Evolutionary conservation across 2,329 filamentous ascomycete genomes (phyloP).

Genomic region (Phialemoniopsis sp.): DNA sequence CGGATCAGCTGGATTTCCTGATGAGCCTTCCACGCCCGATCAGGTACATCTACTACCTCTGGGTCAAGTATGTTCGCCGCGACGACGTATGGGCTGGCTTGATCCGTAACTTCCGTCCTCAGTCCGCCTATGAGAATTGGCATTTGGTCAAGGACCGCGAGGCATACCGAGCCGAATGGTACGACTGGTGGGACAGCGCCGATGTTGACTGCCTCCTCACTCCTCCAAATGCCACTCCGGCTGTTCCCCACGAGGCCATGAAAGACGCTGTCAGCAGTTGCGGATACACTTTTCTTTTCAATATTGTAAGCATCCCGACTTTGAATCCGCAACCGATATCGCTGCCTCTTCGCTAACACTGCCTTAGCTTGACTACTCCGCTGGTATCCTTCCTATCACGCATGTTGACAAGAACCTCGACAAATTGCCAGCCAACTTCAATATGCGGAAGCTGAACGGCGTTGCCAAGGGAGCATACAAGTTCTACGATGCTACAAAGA

Average conservation of each 20-base stretch:
- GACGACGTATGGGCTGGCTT: slow-evolving; percentile 78
- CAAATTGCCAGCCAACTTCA: slow-evolving; percentile 58
- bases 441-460: slow-evolving; percentile 65
- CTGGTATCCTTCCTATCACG: slow-evolving; percentile 79
- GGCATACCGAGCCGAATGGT: slow-evolving; percentile 72
- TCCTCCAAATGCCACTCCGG: slow-evolving; percentile 86
- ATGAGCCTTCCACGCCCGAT: slow-evolving; percentile 69
- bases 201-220: slow-evolving; percentile 75
- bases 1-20: slow-evolving; percentile 68
- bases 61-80: slow-evolving; percentile 76
- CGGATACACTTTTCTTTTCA: slow-evolving; percentile 92
- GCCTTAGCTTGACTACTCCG: slow-evolving; percentile 75
- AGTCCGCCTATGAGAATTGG: slow-evolving; percentile 78
- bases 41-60: slow-evolving; percentile 84
- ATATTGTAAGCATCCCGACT: slow-evolving; percentile 54
- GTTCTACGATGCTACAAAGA: slow-evolving; percentile 74
- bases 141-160: slow-evolving; percentile 74
- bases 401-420: slow-evolving; percentile 72
- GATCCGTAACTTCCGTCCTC: slow-evolving; percentile 67
- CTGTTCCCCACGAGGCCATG: slow-evolving; percentile 84
- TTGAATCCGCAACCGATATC: too few species aligned
- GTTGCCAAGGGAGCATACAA: slow-evolving; percentile 81
- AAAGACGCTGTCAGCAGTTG: slow-evolving; percentile 79
- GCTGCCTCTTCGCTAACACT: slow-evolving; percentile 2
- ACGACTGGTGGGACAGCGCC: slow-evolving; percentile 76